Conservation (phyloP, 2,329 filamentous ascomycete species). For the Sporothrix brasiliensis region DNA sequence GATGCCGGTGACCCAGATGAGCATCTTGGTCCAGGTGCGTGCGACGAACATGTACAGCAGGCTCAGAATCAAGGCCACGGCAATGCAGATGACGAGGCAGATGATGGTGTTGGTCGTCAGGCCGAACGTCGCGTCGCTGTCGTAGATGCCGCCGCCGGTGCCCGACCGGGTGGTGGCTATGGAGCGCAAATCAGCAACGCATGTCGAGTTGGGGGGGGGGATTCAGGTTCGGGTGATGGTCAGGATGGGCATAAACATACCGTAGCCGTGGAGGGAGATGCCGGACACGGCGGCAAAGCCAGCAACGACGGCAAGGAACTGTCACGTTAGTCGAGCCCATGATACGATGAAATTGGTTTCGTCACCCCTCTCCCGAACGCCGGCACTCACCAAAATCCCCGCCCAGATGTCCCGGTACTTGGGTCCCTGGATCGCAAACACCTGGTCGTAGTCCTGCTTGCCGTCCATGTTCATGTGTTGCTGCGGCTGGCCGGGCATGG, state of each 20-base stretch:
- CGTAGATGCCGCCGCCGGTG: conserved; percentile 75
- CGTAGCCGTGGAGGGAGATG: conserved; percentile 35
- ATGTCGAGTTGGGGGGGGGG: too few species aligned
- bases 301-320: conserved; percentile 40
- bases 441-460: conserved; percentile 70
- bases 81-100: conserved; percentile 78
- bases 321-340: not conserved
- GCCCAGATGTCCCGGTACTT: conserved; percentile 93
- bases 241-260: conserved; percentile 14
- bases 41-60: conserved; percentile 76
- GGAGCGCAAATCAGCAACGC: not conserved
- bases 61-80: conserved; percentile 72
- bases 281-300: conserved; percentile 34
- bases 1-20: conserved; percentile 91
- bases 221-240: too few species aligned
- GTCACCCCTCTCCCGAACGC: too few species aligned
- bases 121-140: conserved; percentile 63
- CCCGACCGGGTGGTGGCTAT: conserved; percentile 57
- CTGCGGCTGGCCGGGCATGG: conserved; percentile 28
- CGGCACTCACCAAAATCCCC: conserved; percentile 65
- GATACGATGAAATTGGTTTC: not conserved
- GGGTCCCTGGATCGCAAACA: conserved; percentile 79
- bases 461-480: conserved; percentile 46
- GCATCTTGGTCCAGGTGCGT: conserved; percentile 79
- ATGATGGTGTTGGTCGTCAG: conserved; percentile 84